Evolutionary conservation across 176 grass and related monocot genomes (phyloP).

Genomic region (Oryza glumipatula): DNA sequence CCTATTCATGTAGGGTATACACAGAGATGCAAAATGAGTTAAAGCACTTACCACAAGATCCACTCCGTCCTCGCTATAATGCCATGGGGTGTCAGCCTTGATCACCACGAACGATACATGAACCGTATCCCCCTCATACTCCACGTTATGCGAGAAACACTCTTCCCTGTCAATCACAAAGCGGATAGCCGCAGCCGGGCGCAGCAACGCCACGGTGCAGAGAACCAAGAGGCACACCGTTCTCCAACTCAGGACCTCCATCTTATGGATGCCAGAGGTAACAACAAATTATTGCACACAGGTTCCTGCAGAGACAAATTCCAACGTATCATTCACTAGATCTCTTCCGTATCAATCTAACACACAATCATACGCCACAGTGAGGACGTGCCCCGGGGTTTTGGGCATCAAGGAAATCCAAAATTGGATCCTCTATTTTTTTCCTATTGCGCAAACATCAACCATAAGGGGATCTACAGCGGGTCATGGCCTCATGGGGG

Average conservation of each 20-base stretch:
- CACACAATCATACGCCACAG: background rate
- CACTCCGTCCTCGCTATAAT: constrained; percentile 92
- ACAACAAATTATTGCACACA: background rate
- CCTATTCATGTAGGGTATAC: background rate
- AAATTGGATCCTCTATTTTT: background rate
- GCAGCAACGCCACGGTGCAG: constrained; percentile 30
- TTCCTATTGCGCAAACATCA: background rate
- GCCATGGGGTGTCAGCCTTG: constrained; percentile 91
- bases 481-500: background rate
- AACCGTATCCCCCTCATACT: constrained; percentile 90
- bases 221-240: constrained; percentile 44
- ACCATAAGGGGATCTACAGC: background rate
- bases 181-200: constrained; percentile 62
- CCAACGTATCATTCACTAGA: background rate
- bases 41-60: constrained; percentile 85
- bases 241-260: constrained; percentile 51
- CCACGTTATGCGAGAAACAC: constrained; percentile 91
- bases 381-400: background rate
- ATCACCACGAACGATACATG: constrained; percentile 95
- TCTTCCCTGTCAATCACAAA: constrained; percentile 97
- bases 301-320: constrained; percentile 38
- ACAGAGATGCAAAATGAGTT: background rate
- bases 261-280: background rate
- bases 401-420: background rate
- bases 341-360: background rate